Conservation (phyloP, 306 rosid species). For the Malus asiatica region DNA sequence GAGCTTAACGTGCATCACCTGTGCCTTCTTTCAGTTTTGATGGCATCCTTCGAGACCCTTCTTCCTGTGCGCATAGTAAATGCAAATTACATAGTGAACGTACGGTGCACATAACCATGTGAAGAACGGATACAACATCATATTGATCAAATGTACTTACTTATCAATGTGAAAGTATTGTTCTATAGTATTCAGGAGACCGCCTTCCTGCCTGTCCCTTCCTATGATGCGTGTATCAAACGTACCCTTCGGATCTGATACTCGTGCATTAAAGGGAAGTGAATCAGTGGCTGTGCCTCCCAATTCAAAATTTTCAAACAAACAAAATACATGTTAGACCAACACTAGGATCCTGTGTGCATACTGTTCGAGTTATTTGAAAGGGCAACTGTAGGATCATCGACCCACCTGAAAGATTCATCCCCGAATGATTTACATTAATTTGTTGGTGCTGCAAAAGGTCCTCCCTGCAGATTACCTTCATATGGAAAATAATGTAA, state of each 20-base stretch:
- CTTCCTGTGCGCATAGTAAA: constrained; percentile 25
- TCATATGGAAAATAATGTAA: constrained; percentile 14
- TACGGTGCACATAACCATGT: neutral
- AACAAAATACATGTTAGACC: neutral
- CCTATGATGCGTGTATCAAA: constrained; percentile 30
- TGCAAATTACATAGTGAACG: neutral
- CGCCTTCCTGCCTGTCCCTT: constrained; percentile 31
- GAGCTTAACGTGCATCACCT: constrained; percentile 24
- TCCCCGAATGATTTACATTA: constrained; percentile 25
- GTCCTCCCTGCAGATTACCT: constrained; percentile 38
- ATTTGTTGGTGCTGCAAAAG: constrained; percentile 36
- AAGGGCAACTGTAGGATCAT: neutral
- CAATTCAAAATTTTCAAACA: constrained; percentile 23
- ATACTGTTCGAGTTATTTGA: neutral
- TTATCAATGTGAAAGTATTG: constrained; percentile 36
- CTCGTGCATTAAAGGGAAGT: constrained; percentile 32
- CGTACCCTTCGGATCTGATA: constrained; percentile 19
- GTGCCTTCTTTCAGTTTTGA: constrained; percentile 23
- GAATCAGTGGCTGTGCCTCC: constrained; percentile 10
- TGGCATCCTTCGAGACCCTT: constrained; percentile 20
- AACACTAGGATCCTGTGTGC: neutral
- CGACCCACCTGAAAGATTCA: constrained; percentile 38
- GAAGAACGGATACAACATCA: neutral
- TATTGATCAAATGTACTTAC: constrained; percentile 20
- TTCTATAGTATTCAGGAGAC: constrained; percentile 30